Conservation (phyloP, 2,329 filamentous ascomycete genomes). For the Pseudogymnoascus pannorum region DNA sequence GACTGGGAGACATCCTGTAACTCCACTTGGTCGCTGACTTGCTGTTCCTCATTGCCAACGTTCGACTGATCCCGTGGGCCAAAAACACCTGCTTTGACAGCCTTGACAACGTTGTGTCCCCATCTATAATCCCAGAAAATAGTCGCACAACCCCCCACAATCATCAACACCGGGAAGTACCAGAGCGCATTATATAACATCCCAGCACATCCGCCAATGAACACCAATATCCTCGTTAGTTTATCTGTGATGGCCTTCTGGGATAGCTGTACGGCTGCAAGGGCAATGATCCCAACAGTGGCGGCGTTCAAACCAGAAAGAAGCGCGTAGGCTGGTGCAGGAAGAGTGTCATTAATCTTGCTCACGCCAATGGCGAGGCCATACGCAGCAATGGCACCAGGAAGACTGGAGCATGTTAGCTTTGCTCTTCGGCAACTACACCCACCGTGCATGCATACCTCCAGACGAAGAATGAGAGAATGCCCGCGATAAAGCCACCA, state of each 20-base stretch:
- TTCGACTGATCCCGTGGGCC: background rate
- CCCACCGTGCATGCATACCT: background rate
- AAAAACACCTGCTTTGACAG: background rate
- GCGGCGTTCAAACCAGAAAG: constrained; percentile 65
- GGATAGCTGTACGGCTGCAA: constrained; percentile 61
- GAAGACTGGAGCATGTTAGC: constrained; percentile 60
- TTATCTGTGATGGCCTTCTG: constrained; percentile 61
- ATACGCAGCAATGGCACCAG: constrained; percentile 65
- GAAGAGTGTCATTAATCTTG: constrained; percentile 50
- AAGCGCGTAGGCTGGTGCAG: constrained; percentile 57
- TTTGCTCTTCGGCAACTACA: background rate
- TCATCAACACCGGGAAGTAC: constrained; percentile 65
- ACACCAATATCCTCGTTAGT: constrained; percentile 55
- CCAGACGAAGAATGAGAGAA: constrained; percentile 38
- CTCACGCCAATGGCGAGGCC: constrained; percentile 58
- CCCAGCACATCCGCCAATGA: constrained; percentile 55
- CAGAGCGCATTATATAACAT: constrained; percentile 65
- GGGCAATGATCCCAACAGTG: constrained; percentile 63
- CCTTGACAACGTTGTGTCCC: background rate
- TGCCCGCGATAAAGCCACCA: constrained; percentile 48
- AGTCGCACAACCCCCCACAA: constrained; percentile 44
- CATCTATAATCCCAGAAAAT: constrained; percentile 45
- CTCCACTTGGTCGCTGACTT: background rate
- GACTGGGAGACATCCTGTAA: background rate
- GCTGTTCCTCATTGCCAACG: background rate